Evolutionary conservation across 768 basidiomycete genomes (phyloP).

Genomic region (Leccinum obscurum): DNA sequence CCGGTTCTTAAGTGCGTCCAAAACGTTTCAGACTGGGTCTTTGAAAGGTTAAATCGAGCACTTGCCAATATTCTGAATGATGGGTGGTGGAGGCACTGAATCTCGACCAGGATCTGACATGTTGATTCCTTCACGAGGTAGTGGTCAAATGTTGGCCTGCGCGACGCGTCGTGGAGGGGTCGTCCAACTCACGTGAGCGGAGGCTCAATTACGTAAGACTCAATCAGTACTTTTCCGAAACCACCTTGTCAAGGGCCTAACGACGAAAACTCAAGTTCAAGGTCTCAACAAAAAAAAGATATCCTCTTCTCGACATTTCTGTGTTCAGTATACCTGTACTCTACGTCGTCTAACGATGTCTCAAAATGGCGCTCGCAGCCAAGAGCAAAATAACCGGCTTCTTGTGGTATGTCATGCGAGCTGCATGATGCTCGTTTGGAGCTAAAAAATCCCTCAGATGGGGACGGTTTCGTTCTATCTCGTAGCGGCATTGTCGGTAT

Average conservation of each 20-base stretch:
- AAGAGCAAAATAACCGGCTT: slow-evolving; percentile 33
- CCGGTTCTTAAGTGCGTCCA: slow-evolving; percentile 41
- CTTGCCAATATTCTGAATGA: slow-evolving; percentile 42
- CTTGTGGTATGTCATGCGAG: slow-evolving; percentile 30
- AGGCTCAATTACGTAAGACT: background rate
- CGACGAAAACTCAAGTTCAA: background rate
- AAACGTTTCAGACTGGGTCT: slow-evolving; percentile 3
- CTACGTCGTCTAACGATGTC: slow-evolving; percentile 18
- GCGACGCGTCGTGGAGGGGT: slow-evolving; percentile 12
- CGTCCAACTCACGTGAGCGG: slow-evolving; percentile 21
- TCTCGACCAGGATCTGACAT: slow-evolving; percentile 31
- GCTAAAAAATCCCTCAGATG: slow-evolving; percentile 41
- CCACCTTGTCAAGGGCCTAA: background rate
- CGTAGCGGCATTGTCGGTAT: slow-evolving; percentile 81
- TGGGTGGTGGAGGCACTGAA: slow-evolving; percentile 33
- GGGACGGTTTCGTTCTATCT: slow-evolving; percentile 85
- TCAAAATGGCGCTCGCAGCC: slow-evolving; percentile 28
- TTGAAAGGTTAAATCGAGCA: slow-evolving; percentile 8
- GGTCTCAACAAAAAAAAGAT: background rate
- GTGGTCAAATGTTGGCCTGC: background rate
- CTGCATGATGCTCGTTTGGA: background rate
- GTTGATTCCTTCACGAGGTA: background rate
- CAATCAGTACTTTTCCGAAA: background rate
- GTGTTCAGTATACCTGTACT: background rate
- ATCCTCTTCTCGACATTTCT: background rate